Evolutionary conservation across 768 basidiomycete species (phyloP), one percentile per base, ranked within the genome.

Genomic region (Termitomyces sp.): DNA sequence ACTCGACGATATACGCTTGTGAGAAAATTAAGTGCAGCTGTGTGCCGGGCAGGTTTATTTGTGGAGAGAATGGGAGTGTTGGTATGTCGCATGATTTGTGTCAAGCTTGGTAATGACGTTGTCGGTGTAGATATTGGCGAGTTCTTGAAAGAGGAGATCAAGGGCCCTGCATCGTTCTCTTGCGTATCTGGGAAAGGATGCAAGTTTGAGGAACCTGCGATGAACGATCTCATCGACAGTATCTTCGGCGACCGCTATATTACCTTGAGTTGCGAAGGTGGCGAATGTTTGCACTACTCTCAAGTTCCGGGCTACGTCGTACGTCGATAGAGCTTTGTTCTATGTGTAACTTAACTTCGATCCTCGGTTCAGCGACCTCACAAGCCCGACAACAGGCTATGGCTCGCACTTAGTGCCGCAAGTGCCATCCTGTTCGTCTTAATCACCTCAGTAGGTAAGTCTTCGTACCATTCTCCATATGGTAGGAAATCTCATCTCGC

Each of bases 201-300:
- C 75, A 84, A 81, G 63, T 99, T 99, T 68, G 90, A 96, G 71
- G 97, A 99, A 68, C 92, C 94, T 0, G 94, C 91, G 0, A 98
- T 99, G 97, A 97, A 99, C 69, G 81, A 88, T 37, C 83, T 99
- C 56, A 98, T 99, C 74, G 86, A 89, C 69, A 87, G 89, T 63
- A 88, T 99, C 66, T 98, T 99, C 65, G 97, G 92, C 1, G 97
- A 99, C 71, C 80, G 78, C 1, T 91, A 87, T 69, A 99, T 99
- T 69, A 90, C 93, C 2, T 80, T 98, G 56, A 72, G 86, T 40
- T 98, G 97, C 66, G 77, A 89, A 1, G 87, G 92, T 5, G 96
- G 97, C 25, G 97, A 98, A 76, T 98, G 97, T 70, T 70, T 99
- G 70, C 92, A 96, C 68, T 93, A 87, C 67, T 92, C 91, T 0